Conservation (phyloP, 345 rosid species). For the Citrus cavaleriei region DNA sequence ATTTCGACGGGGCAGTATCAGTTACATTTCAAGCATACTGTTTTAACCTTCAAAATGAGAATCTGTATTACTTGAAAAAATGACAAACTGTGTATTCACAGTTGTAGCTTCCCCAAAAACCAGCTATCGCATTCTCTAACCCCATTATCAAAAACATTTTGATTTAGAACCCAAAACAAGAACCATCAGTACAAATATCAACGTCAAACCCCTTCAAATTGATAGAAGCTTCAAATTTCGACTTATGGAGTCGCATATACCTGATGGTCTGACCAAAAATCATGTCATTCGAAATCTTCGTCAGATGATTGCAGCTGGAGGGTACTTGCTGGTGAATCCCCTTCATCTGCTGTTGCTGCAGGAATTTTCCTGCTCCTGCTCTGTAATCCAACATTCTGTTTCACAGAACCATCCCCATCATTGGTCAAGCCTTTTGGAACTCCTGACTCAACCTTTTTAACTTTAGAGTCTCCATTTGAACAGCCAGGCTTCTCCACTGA, state of each 20-base stretch:
- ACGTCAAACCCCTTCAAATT: neutral
- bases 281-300: constrained; percentile 19
- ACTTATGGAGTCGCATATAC: neutral
- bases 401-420: neutral
- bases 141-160: neutral
- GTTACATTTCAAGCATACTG: neutral
- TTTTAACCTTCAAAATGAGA: neutral
- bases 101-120: neutral
- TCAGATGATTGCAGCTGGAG: constrained; percentile 21
- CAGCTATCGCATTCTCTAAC: neutral
- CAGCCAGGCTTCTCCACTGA: neutral
- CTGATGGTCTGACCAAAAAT: neutral
- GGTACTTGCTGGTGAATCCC: constrained; percentile 23
- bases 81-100: neutral
- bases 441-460: neutral
- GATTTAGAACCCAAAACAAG: neutral
- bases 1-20: neutral
- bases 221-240: neutral
- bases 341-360: neutral
- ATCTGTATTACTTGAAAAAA: no score
- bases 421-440: neutral
- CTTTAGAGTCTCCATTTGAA: neutral
- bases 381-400: neutral
- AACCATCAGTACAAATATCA: neutral
- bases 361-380: neutral